A percentile compares a stretch with the other conserved stretches of the same genome.
phyloP scores from a whole-genome alignment of 441 rosid genomes.

The Erysimum cheiri region DNA sequence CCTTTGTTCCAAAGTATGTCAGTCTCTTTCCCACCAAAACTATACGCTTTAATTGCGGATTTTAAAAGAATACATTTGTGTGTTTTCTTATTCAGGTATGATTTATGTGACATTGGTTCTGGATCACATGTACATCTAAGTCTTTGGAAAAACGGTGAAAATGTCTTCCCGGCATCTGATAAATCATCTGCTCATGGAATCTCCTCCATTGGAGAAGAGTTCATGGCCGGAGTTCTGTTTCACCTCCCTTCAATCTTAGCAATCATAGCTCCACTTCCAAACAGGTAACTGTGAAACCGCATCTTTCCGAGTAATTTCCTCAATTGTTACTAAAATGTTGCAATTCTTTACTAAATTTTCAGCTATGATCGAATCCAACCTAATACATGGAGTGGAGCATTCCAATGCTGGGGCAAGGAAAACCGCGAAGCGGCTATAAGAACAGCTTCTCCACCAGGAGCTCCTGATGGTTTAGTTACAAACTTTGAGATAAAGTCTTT shows the following conservation, averaged over 20 bases:
- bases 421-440: constrained; percentile 89
- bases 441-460: constrained; percentile 93
- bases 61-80: constrained; percentile 13
- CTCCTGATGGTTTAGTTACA: constrained; percentile 73
- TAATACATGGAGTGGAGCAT: constrained; percentile 94
- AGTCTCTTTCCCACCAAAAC: not conserved
- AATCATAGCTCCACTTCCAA: constrained; percentile 86
- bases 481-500: constrained; percentile 92
- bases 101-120: constrained; percentile 84
- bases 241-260: constrained; percentile 94
- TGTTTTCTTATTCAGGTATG: constrained; percentile 59
- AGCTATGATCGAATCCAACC: constrained; percentile 97
- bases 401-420: constrained; percentile 94
- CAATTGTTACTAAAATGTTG: constrained; percentile 14
- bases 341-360: not conserved
- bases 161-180: constrained; percentile 76
- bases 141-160: constrained; percentile 78
- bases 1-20: constrained; percentile 87
- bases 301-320: not conserved
- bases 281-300: constrained; percentile 55
- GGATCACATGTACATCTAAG: constrained; percentile 97
- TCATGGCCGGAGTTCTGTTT: constrained; percentile 91
- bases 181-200: constrained; percentile 73
- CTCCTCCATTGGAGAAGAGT: constrained; percentile 71
- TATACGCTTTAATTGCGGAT: not conserved